Percentiles rank a stretch among this genome's conserved stretches.
Evolutionary conservation across 805 yeast species (phyloP).

Genomic region (Pichia pseudocactophila): DNA sequence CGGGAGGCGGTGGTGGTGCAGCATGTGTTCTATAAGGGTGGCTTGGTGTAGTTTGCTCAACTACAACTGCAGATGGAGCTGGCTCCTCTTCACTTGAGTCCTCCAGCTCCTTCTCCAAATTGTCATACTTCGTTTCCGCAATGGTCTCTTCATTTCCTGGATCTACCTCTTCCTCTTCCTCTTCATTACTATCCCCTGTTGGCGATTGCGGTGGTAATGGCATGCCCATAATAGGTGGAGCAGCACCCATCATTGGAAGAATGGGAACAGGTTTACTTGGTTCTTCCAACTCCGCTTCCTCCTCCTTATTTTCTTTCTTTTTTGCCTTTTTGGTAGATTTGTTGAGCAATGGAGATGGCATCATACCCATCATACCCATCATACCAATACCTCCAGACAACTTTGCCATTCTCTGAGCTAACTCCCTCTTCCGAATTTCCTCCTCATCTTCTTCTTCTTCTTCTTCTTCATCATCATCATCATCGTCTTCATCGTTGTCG

Average conservation of each 20-base stretch:
- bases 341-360: constrained; percentile 27
- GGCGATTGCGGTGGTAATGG: not conserved
- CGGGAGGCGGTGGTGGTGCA: constrained; percentile 4
- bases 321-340: constrained; percentile 19
- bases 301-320: constrained; percentile 16
- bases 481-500: constrained; percentile 35
- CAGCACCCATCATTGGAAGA: constrained; percentile 41
- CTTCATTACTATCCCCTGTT: not conserved
- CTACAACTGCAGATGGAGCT: not conserved
- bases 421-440: constrained; percentile 62
- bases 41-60: too few species aligned
- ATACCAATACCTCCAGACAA: constrained; percentile 79
- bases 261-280: constrained; percentile 37
- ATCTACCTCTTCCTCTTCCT: not conserved
- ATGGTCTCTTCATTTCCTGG: constrained; percentile 17
- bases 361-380: constrained; percentile 62
- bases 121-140: too few species aligned
- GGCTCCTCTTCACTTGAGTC: not conserved
- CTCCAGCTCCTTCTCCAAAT: too few species aligned
- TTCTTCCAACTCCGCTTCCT: constrained; percentile 13
- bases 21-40: not conserved
- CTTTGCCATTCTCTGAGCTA: constrained; percentile 94
- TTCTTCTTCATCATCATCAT: constrained; percentile 40
- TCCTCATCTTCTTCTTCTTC: constrained; percentile 65
- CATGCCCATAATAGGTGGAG: constrained; percentile 16